Percentiles rank a stretch among this genome's conserved stretches.
Conservation (phyloP, 2,329 filamentous ascomycete species). For the Epichloe typhina region DNA sequence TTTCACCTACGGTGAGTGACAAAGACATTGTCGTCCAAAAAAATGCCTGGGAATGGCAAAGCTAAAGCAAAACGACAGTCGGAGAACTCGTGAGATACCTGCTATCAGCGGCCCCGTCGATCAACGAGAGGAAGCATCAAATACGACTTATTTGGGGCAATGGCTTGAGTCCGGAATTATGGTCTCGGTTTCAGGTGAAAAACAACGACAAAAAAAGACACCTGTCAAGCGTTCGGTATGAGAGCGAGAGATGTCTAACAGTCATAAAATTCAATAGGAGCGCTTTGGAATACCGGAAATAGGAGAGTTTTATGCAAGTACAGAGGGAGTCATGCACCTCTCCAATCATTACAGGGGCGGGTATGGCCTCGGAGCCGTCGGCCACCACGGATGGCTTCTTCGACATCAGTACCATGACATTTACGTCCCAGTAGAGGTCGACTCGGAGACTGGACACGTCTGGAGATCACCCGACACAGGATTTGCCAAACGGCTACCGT, state of each 20-base stretch:
- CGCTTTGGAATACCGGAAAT: slow-evolving; percentile 6
- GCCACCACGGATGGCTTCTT: slow-evolving; percentile 6
- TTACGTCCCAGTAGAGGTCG: slow-evolving; percentile 2
- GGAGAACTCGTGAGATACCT: slow-evolving; percentile 5
- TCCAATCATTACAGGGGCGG: not conserved
- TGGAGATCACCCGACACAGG: slow-evolving; percentile 5
- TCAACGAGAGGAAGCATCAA: slow-evolving; percentile 1
- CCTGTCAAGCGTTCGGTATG: not conserved
- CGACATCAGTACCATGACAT: not conserved
- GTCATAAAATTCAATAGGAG: not conserved
- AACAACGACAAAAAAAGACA: not conserved
- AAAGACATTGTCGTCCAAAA: not conserved
- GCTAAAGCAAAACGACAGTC: not conserved
- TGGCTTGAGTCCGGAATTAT: slow-evolving; percentile 6
- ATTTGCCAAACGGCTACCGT: slow-evolving; percentile 4
- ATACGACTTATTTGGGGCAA: slow-evolving; percentile 5
- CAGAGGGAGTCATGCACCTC: slow-evolving; percentile 1
- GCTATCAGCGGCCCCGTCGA: slow-evolving; percentile 3
- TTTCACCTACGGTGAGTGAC: slow-evolving; percentile 5
- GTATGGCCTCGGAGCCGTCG: slow-evolving; percentile 2
- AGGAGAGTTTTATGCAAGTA: slow-evolving; percentile 6
- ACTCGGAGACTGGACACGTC: slow-evolving; percentile 3
- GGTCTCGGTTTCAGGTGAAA: slow-evolving; percentile 3
- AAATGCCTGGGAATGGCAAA: not conserved
- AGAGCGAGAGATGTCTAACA: not conserved